phyloP scores from a whole-genome alignment of 2,329 filamentous ascomycete species.

The Penicillium verrucosum region DNA sequence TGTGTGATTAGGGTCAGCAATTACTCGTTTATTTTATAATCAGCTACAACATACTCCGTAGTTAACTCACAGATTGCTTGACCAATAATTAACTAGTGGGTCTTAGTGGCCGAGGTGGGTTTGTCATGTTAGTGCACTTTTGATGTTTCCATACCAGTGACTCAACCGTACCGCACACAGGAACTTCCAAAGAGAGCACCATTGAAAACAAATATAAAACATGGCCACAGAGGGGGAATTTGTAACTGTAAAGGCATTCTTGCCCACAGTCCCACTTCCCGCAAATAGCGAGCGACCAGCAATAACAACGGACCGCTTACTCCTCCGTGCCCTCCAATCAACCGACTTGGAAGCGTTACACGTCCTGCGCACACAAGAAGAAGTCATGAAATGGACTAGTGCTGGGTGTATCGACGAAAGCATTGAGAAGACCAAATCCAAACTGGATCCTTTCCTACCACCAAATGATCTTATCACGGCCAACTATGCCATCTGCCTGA shows the following conservation, averaged over 20 bases:
- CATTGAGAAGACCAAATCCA: conserved; percentile 9
- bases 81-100: background rate
- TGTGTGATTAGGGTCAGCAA: no score
- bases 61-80: background rate
- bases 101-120: background rate
- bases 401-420: conserved; percentile 8
- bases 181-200: background rate
- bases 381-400: conserved; percentile 14
- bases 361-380: conserved; percentile 10
- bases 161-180: background rate
- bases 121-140: background rate
- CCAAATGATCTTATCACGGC: conserved; percentile 10
- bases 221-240: conserved; percentile 1
- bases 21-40: no score
- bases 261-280: conserved; percentile 12
- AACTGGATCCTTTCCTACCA: conserved; percentile 10
- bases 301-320: conserved; percentile 10
- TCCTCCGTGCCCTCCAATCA: conserved; percentile 7
- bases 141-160: background rate
- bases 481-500: conserved; percentile 15
- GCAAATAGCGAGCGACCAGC: conserved; percentile 1
- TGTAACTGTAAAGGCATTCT: conserved; percentile 7
- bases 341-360: conserved; percentile 11
- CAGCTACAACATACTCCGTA: no score
- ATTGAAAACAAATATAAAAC: background rate